Evolutionary conservation across 1,284 basidiomycete genomes (phyloP), one percentile per base, ranked within the genome.

Genomic region (Stereum hirsutum): DNA sequence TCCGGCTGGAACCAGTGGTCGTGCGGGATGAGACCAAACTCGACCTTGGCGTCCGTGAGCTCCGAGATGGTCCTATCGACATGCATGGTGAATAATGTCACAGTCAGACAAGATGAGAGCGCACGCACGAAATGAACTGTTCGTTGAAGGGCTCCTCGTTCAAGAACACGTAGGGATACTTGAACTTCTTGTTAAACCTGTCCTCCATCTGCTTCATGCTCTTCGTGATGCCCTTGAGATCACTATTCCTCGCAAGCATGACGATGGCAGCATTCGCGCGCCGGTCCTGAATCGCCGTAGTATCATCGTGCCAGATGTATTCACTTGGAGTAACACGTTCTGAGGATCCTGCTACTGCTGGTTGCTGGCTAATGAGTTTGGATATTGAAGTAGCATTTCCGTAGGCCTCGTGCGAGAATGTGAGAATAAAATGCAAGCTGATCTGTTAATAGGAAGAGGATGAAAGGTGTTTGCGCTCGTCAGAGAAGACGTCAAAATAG

Each of bases 191-290:
- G 65, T 91, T 90, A 66, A 90, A 85, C 39, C 79, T 68, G 54
- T 85, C 81, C 55, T 86, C 82, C 62, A 83, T 68, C 57, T 85
- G 81, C 57, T 80, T 82, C 61, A 86, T 67, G 55, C 79, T 85
- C 51, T 61, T 72, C 45, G 84, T 61, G 48, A 89, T 75, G 4
- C 80, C 78, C 49, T 74, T 64, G 42, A 90, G 59, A 58, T 93
- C 90, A 31, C 72, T 65, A 57, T 92, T 91, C 26, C 89, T 74
- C 11, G 85, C 87, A 66, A 93, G 73, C 49, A 91, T 75, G 41
- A 90, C 86, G 54, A 91, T 84, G 5, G 75, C 78, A 23, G 89
- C 89, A 56, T 89, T 89, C 5, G 86, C 88, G 56, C 75, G 86
- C 41, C 77, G 67, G 17, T 61, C 63, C 25, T 36, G 31, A 10